These are phyloP conservation scores for Erodium texanum DNA, from an alignment of 441 rosid species.

Conservation along the genomic window DNA sequence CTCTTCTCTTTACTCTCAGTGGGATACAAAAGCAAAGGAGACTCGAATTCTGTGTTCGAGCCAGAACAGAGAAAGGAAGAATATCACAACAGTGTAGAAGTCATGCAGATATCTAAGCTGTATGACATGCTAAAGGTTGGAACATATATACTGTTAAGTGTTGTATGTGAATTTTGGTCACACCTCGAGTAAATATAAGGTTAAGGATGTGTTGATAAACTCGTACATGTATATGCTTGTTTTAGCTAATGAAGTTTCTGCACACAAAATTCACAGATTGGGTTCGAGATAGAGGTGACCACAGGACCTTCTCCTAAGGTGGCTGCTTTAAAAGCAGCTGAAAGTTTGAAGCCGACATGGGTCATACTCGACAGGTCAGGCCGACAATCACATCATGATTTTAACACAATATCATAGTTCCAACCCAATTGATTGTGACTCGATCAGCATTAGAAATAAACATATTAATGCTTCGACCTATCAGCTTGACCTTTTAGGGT, in stretches of 20 bases:
- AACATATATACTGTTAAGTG: no score
- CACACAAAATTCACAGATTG: conserved; percentile 29
- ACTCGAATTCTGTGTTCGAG: conserved; percentile 28
- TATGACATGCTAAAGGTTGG: conserved; percentile 32
- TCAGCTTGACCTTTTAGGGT: no score
- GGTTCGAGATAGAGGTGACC: conserved; percentile 32
- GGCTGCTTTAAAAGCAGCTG: conserved; percentile 32
- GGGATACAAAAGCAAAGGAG: conserved; percentile 44
- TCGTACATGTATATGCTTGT: no score
- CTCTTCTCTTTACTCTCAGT: conserved; percentile 18
- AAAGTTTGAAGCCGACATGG: conserved; percentile 25
- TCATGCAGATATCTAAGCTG: conserved; percentile 24
- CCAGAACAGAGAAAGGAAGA: conserved; percentile 31
- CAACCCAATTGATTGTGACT: no score
- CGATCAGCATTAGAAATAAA: no score
- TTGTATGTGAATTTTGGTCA: no score
- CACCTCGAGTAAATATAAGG: no score
- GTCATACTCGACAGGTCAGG: conserved; percentile 51
- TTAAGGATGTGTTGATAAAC: no score
- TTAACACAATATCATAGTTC: no score
- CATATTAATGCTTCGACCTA: no score
- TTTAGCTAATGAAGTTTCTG: not conserved
- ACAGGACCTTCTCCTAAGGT: conserved; percentile 35
- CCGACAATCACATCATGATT: not conserved
- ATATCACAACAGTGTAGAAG: conserved; percentile 28